Evolutionary conservation across 139 green algal genomes (phyloP).

Genomic region (Chlamydomonas schloesseri): DNA sequence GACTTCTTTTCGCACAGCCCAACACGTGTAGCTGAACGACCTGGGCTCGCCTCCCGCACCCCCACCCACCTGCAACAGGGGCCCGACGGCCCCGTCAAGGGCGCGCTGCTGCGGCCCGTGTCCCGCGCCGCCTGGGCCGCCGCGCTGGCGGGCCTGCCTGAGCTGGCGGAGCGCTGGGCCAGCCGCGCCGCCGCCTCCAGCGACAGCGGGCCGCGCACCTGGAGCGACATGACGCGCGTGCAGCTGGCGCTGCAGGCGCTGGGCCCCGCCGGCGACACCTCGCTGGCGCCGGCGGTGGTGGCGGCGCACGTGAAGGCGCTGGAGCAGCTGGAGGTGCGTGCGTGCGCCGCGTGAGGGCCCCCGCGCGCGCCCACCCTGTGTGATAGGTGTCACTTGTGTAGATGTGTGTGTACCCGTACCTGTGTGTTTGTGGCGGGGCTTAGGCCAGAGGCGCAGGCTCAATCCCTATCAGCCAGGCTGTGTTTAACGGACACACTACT

Average conservation of each 20-base stretch:
- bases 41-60: no score
- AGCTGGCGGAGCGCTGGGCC: conserved; percentile 60
- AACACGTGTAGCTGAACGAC: no score
- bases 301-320: conserved; percentile 41
- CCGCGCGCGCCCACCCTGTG: background rate
- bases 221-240: conserved; percentile 62
- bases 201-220: conserved; percentile 58
- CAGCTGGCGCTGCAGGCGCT: conserved; percentile 53
- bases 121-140: conserved; percentile 67
- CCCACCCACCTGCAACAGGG: no score
- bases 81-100: conserved; percentile 54
- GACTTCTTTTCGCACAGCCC: no score
- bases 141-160: conserved; percentile 34
- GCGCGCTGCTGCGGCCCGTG: conserved; percentile 61
- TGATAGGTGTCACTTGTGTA: background rate
- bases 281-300: conserved; percentile 13
- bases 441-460: no score
- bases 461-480: no score
- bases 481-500: no score
- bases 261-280: conserved; percentile 27
- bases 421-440: no score
- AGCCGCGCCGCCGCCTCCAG: conserved; percentile 45
- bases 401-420: background rate
- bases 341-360: background rate
- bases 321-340: conserved; percentile 33